Percentiles rank a stretch among this genome's conserved stretches.
Evolutionary conservation across 208 protist genomes (phyloP).

Genomic region (Trypanosoma melophagium): DNA sequence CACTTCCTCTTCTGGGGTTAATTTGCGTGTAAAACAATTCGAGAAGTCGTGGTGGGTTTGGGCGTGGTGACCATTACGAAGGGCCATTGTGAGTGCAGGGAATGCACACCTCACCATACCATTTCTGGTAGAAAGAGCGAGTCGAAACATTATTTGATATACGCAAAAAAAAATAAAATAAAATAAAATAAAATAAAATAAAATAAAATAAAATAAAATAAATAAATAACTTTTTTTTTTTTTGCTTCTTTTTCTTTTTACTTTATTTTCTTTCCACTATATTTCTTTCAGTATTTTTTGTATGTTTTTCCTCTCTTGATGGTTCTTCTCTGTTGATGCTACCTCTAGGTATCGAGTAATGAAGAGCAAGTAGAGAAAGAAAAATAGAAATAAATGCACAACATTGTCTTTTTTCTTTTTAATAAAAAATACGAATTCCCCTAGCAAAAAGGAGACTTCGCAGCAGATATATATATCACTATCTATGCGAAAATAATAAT

Average conservation of each 20-base stretch:
- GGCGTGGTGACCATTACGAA: conserved; percentile 59
- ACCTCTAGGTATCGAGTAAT: no score
- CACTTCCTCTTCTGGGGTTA: conserved; percentile 53
- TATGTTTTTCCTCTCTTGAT: no score
- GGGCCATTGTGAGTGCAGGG: conserved; percentile 1
- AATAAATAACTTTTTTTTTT: conserved; percentile 3
- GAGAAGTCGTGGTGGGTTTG: conserved; percentile 84
- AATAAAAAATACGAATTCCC: no score
- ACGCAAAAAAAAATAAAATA: conserved; percentile 9
- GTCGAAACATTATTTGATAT: conserved; percentile 48
- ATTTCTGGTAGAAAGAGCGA: conserved; percentile 36
- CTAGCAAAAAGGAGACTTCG: no score
- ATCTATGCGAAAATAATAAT: no score
- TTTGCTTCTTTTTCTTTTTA: not conserved
- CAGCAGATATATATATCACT: no score
- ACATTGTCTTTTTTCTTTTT: no score
- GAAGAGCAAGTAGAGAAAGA: no score
- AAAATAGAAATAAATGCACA: no score
- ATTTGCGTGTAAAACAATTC: conserved; percentile 44
- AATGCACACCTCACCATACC: conserved; percentile 1
- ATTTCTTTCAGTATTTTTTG: no score
- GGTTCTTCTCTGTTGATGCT: no score
- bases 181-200: conserved; percentile 26
- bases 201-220: conserved; percentile 23
- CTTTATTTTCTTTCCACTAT: no score